phyloP scores from a whole-genome alignment of 2,329 filamentous ascomycete genomes.

The Cladosporium oxysporum region DNA sequence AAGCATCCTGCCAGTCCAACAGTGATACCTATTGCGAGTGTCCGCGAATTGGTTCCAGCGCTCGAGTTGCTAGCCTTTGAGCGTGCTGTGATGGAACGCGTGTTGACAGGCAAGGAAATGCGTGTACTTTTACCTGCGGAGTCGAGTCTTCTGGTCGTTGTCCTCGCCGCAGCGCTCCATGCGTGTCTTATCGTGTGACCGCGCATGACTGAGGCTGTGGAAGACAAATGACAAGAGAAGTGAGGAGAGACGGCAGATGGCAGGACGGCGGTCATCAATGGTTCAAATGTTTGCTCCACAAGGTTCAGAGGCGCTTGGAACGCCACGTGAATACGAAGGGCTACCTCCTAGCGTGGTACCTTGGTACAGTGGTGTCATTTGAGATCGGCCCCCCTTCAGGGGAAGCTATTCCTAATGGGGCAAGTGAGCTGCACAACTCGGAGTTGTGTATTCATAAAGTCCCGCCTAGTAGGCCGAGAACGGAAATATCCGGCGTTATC shows the following conservation, averaged over 20 bases:
- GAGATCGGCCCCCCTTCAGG: no score
- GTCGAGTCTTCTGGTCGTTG: neutral
- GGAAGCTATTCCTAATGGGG: no score
- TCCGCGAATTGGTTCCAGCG: no score
- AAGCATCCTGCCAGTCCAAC: neutral
- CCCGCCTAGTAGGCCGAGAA: no score
- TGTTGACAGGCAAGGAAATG: slow-evolving; percentile 4
- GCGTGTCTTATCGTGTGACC: neutral
- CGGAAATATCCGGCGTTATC: no score
- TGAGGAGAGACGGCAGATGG: neutral
- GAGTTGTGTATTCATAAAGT: no score
- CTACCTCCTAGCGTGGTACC: no score
- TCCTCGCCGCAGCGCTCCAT: neutral
- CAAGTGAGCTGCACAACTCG: no score
- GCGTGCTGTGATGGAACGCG: slow-evolving; percentile 2
- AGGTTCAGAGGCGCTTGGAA: neutral
- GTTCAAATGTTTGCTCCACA: neutral
- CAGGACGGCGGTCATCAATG: neutral
- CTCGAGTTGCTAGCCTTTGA: neutral
- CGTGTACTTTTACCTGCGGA: slow-evolving; percentile 7
- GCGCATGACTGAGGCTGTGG: slow-evolving; percentile 1
- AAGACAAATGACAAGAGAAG: neutral
- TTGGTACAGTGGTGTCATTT: no score
- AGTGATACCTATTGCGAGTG: neutral
- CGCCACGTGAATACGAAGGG: neutral